Evolutionary conservation across 192 early-diverging fungal genomes (phyloP), one percentile per base, ranked within the genome.

Genomic region (Globomyces pollinis-pini): DNA sequence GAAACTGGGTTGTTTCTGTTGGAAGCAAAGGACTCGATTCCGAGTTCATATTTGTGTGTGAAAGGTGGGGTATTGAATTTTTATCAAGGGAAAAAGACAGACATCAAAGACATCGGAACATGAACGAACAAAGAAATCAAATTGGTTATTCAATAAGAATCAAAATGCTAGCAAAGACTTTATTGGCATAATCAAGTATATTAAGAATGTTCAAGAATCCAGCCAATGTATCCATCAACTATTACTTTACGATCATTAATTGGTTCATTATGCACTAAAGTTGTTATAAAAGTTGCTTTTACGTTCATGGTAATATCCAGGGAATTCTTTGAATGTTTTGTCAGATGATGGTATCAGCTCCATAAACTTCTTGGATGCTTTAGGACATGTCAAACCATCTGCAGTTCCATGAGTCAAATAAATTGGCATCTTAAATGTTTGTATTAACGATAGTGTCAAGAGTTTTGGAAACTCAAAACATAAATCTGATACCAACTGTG

Each of bases 251-350:
- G 53, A 26, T 55, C 53, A 7, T 55, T 41, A 6, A 20, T 35
- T 21, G 53, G 53, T n/a, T 55, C 53, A 26, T 55, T 55, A n/a
- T 55, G 53, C 9, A 55, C n/a, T n/a, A n/a, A n/a, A n/a, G n/a
- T n/a, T n/a, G n/a, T n/a, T n/a, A n/a, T n/a, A n/a, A n/a, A n/a
- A n/a, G n/a, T n/a, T n/a, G n/a, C n/a, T n/a, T n/a, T n/a, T n/a
- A n/a, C n/a, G 53, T 35, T 55, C 53, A n/a, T 55, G 53, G 53
- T 55, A 55, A 28, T 33, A 55, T 26, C 34, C 38, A 23, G 29
- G 23, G 31, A 33, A 55, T n/a, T 55, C 53, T 16, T 41, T 39
- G 28, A 23, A 57, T 9, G 55, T 42, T 38, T 57, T 57, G 55
- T 57, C 55, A 6, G 23, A n/a, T 4, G 28, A 57, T n/a, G 24